Base-by-base conservation (phyloP, 176 grass and related monocot species). In the Luzula sylvatica region DNA sequence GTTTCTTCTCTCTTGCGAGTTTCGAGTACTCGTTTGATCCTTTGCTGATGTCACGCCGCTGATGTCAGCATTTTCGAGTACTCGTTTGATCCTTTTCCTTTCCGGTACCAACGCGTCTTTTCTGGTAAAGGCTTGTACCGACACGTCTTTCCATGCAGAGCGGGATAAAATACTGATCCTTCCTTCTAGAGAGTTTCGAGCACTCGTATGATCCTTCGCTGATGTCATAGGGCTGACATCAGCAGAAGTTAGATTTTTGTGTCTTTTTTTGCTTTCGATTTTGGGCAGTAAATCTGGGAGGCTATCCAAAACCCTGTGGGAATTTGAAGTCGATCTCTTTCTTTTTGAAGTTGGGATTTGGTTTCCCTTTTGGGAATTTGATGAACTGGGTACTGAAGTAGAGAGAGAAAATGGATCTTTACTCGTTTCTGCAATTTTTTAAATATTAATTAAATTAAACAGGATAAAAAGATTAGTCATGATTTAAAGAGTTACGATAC, bases 211-310 rank as follows among this genome's bases (percentile, higher is more conserved):
- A 68, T 98, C 92, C 65, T 86, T 98, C 46, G 71, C 67, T 0
- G 92, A 98, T 15, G 92, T 98, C 76, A 98, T 30, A n/a, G 81
- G 81, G 23, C 83, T 89, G 35, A 35, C 84, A 61, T 96, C 92
- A 18, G 85, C 81, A 50, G n/a, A n/a, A n/a, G 30, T 35, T 9
- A 7, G 30, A 35, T 35, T 35, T 9, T 35, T 35, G 30, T 35
- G 45, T 18, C 45, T 49, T 18, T 20, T 18, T 8, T 21, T 49
- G 4, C 13, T 20, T 18, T 15, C 18, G 20, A 7, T 43, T 64
- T 64, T 26, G 25, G 42, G 46, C 24, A 20, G 59, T 30, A 49
- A 46, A 22, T 64, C 61, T 52, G 48, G 17, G 42, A n/a, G n/a
- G n/a, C n/a, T n/a, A n/a, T n/a, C n/a, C n/a, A n/a, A n/a, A n/a